A percentile compares a stretch with the other conserved stretches of the same genome.
phyloP scores from a whole-genome alignment of 2,329 filamentous ascomycete genomes.

The Bipolaris sorokiniana region DNA sequence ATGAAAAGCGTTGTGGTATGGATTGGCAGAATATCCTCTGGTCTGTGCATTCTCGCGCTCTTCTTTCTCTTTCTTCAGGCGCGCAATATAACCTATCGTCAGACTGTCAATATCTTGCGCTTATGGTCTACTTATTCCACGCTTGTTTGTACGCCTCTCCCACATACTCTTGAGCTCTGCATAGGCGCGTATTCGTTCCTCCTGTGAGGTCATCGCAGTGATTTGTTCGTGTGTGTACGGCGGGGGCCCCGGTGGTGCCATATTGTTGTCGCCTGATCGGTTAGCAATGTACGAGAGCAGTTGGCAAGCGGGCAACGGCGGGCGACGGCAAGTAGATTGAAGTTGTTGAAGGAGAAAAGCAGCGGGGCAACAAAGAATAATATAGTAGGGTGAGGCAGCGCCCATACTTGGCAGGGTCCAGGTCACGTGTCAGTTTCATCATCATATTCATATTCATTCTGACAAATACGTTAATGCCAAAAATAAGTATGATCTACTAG shows the following conservation, averaged over 20 bases:
- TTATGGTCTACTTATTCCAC: slow-evolving; percentile 13
- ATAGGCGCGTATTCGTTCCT: slow-evolving; percentile 27
- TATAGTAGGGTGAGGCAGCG: background rate
- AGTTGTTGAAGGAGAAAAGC: background rate
- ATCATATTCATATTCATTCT: background rate
- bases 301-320: background rate
- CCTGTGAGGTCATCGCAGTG: slow-evolving; percentile 28
- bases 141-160: background rate
- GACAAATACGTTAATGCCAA: no score
- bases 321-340: background rate
- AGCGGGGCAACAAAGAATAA: slow-evolving; percentile 20
- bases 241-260: slow-evolving; percentile 34
- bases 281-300: slow-evolving; percentile 9
- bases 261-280: slow-evolving; percentile 9
- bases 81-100: slow-evolving; percentile 26
- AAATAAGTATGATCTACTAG: no score
- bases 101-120: slow-evolving; percentile 16
- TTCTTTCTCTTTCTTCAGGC: slow-evolving; percentile 30
- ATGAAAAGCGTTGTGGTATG: background rate
- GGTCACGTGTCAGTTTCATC: slow-evolving; percentile 9
- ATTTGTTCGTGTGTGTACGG: slow-evolving; percentile 37
- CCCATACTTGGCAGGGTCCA: slow-evolving; percentile 12
- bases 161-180: slow-evolving; percentile 38
- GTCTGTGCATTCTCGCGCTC: slow-evolving; percentile 15
- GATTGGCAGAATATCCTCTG: slow-evolving; percentile 9